Evolutionary conservation across 768 basidiomycete genomes (phyloP).

Genomic region (Agaricus sinodeliciosus): DNA sequence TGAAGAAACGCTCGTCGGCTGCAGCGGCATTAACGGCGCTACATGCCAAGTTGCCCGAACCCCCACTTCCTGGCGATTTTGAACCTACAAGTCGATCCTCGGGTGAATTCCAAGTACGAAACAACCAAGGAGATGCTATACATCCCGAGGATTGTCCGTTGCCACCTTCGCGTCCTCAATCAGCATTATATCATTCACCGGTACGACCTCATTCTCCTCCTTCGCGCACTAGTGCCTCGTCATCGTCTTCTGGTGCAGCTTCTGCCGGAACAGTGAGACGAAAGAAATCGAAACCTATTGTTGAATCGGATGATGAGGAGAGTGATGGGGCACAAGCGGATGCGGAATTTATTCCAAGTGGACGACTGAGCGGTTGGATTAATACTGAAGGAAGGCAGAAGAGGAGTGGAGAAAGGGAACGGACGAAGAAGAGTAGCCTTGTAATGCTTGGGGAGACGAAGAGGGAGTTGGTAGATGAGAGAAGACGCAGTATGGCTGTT

Average conservation of each 20-base stretch:
- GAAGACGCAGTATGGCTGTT: constrained; percentile 64
- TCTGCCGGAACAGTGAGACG: constrained; percentile 30
- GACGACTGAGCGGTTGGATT: constrained; percentile 34
- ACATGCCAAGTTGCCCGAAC: constrained; percentile 16
- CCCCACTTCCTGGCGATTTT: constrained; percentile 26
- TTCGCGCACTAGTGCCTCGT: constrained; percentile 21
- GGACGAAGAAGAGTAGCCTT: constrained; percentile 20
- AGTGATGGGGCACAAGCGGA: constrained; percentile 71
- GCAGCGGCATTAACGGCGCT: constrained; percentile 26
- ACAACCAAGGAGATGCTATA: constrained; percentile 16
- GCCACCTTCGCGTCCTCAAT: constrained; percentile 28
- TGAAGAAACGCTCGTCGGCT: constrained; percentile 43
- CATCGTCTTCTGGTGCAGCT: constrained; percentile 16
- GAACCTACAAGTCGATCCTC: constrained; percentile 19
- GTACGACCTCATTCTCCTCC: constrained; percentile 15
- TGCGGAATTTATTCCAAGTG: constrained; percentile 44
- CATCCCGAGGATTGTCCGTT: constrained; percentile 30
- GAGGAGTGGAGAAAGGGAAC: constrained; percentile 23
- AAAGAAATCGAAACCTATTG: constrained; percentile 46
- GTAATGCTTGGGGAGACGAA: constrained; percentile 23
- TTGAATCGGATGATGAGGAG: constrained; percentile 48
- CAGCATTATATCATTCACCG: constrained; percentile 25
- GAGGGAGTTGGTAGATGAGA: constrained; percentile 42
- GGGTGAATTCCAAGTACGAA: constrained; percentile 4
- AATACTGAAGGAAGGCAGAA: constrained; percentile 48